phyloP scores from a whole-genome alignment of 108 stramenopile genomes.

The Cyclotella choctawhatcheeana region DNA sequence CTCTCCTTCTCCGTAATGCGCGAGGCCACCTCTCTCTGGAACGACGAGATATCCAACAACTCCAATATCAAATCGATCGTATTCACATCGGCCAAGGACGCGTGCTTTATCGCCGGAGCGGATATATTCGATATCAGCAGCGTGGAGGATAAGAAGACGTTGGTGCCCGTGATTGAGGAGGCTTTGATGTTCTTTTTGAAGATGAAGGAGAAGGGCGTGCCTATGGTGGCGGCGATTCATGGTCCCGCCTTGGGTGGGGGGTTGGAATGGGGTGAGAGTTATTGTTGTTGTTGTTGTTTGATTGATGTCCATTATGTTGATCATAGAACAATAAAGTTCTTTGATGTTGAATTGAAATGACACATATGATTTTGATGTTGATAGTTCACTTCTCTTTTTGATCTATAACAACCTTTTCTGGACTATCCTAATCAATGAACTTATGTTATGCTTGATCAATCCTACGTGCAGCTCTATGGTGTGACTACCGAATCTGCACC shows the following conservation, averaged over 20 bases:
- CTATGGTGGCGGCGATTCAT: constrained; percentile 96
- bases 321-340: no score
- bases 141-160: constrained; percentile 80
- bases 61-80: constrained; percentile 93
- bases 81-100: constrained; percentile 94
- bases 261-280: constrained; percentile 83
- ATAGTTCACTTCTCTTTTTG: no score
- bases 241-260: constrained; percentile 98
- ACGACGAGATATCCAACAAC: constrained; percentile 63
- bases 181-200: constrained; percentile 82
- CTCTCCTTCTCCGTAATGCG: constrained; percentile 85
- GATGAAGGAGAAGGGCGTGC: constrained; percentile 79
- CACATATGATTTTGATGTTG: no score
- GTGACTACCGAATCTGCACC: constrained; percentile 97
- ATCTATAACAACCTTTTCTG: no score
- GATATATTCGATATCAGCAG: constrained; percentile 94
- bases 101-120: constrained; percentile 99
- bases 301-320: no score
- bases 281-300: neutral
- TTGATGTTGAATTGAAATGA: no score
- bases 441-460: neutral
- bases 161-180: constrained; percentile 85
- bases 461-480: constrained; percentile 86
- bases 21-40: constrained; percentile 90
- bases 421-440: no score